Percentiles rank a stretch among this genome's conserved stretches.
Evolutionary conservation across 176 grass and related monocot species (phyloP).

Genomic region (Musa beccarii): DNA sequence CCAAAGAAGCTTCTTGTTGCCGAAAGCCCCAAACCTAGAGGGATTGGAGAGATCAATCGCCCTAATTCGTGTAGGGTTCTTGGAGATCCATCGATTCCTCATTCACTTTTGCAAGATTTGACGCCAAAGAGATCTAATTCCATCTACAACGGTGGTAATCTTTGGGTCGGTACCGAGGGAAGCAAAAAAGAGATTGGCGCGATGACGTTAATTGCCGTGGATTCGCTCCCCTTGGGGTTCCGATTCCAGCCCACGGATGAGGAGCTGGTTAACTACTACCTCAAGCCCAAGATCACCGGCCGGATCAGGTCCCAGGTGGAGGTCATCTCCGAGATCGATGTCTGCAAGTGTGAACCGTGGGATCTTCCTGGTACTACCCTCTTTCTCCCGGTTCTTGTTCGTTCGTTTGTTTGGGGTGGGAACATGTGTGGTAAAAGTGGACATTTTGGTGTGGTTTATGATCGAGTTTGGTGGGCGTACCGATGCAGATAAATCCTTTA

Average conservation of each 20-base stretch:
- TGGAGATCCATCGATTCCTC: too few species aligned
- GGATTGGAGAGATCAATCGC: too few species aligned
- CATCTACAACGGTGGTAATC: too few species aligned
- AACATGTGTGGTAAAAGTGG: not conserved
- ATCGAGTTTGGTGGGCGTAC: too few species aligned
- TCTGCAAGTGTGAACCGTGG: conserved; percentile 99
- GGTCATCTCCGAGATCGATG: conserved; percentile 89
- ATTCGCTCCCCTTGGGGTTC: conserved; percentile 76
- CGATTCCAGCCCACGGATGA: conserved; percentile 93
- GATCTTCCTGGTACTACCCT: conserved; percentile 59
- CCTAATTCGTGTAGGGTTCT: too few species aligned
- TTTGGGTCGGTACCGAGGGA: too few species aligned
- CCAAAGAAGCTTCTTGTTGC: too few species aligned
- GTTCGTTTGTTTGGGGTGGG: not conserved
- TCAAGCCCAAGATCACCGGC: conserved; percentile 90
- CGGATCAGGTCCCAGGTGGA: conserved; percentile 51
- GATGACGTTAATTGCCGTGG: conserved; percentile 57
- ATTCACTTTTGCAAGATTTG: too few species aligned
- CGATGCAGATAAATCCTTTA: conserved; percentile 17
- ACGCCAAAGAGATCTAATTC: too few species aligned
- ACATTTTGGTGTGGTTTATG: too few species aligned
- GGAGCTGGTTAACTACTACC: conserved; percentile 89
- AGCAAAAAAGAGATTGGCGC: not conserved
- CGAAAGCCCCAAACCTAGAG: too few species aligned
- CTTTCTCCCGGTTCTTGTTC: not conserved